Evolutionary conservation across 192 early-diverging fungal genomes (phyloP).

Genomic region (Backusella macrospora): DNA sequence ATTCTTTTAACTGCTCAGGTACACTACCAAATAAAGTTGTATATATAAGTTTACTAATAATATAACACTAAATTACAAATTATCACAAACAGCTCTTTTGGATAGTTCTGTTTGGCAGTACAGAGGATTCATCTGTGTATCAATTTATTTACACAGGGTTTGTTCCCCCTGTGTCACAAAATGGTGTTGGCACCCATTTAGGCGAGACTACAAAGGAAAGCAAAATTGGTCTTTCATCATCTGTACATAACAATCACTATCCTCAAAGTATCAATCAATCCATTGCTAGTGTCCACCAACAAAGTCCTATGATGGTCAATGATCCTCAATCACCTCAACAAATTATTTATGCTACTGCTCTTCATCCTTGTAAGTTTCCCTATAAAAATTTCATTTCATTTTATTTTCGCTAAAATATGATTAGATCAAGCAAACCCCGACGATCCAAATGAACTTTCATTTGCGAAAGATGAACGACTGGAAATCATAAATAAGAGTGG

Average conservation of each 20-base stretch:
- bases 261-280: slow-evolving; percentile 7
- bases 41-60: neutral
- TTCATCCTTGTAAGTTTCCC: slow-evolving; percentile 65
- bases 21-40: neutral
- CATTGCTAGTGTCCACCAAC: neutral
- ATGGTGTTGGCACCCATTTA: neutral
- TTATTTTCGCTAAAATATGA: no score
- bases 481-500: slow-evolving; percentile 89
- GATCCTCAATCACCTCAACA: neutral
- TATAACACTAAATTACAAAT: neutral
- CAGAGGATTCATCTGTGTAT: slow-evolving; percentile 53
- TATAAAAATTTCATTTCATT: no score
- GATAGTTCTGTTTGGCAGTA: slow-evolving; percentile 66
- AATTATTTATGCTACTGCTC: slow-evolving; percentile 53
- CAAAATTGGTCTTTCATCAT: slow-evolving; percentile 5
- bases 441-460: slow-evolving; percentile 91
- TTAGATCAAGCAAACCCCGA: slow-evolving; percentile 86
- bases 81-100: slow-evolving; percentile 54
- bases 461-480: slow-evolving; percentile 84
- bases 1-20: slow-evolving; percentile 15
- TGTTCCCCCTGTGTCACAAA: slow-evolving; percentile 23
- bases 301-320: neutral
- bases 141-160: slow-evolving; percentile 8
- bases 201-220: slow-evolving; percentile 8
- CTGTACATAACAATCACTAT: neutral